Conservation (phyloP, 176 grass and related monocot genomes). For the Pharus latifolius region DNA sequence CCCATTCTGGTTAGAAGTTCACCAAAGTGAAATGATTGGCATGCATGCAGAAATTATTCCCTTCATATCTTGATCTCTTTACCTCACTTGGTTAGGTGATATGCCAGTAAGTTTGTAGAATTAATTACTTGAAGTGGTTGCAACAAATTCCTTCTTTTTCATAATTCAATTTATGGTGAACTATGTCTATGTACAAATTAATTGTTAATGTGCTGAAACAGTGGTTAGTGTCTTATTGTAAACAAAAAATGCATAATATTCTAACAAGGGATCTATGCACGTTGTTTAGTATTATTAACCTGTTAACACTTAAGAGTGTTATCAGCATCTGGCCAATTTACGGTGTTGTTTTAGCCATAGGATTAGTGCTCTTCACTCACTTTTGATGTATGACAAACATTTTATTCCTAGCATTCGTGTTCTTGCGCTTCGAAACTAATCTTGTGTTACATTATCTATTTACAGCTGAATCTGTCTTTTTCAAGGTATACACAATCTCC, state of each 20-base stretch:
- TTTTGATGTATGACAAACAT: no score
- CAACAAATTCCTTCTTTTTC: background rate
- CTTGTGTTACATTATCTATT: constrained; percentile 12
- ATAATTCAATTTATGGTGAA: background rate
- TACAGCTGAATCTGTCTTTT: constrained; percentile 83
- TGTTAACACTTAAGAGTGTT: no score
- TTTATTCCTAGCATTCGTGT: constrained; percentile 1
- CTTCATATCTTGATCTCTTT: background rate
- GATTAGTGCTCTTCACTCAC: no score
- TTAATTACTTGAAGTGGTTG: background rate
- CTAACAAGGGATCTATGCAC: no score
- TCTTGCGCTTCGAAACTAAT: constrained; percentile 8
- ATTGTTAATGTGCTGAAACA: background rate
- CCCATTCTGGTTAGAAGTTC: background rate
- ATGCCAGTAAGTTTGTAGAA: background rate
- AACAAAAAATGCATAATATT: no score
- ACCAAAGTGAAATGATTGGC: background rate
- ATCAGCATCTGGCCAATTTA: no score
- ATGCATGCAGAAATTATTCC: background rate
- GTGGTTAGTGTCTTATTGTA: background rate
- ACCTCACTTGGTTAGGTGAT: background rate
- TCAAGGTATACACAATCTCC: constrained; percentile 43
- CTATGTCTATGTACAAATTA: background rate
- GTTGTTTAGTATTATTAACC: no score
- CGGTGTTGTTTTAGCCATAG: no score